Base-by-base conservation (phyloP, 345 rosid species). In the Rhizophora mangle region DNA sequence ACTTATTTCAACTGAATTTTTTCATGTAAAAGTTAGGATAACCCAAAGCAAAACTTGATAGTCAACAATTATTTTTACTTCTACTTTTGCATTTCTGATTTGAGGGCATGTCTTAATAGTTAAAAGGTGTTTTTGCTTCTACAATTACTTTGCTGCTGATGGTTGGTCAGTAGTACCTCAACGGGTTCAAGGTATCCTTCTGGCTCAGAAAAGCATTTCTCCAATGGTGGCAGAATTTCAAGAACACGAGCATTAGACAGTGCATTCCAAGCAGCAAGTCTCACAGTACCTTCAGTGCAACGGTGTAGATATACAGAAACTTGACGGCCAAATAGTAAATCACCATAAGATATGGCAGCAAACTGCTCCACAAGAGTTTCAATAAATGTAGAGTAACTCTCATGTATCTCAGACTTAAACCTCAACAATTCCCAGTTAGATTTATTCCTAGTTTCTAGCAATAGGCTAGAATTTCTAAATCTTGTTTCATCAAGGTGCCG, bases 351-450 rank as follows among this genome's bases (percentile, higher is more conserved):
- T 73, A 85, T 81, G 59, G 91, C 88, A 68, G 88, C 87, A 79
- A 85, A 91, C 70, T 93, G 94, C 70, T 91, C 94, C 52, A 88
- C 94, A 21, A 89, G 85, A 76, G 87, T 73, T 73, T 93, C 98
- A 34, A 89, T 60, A 75, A 88, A 85, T 27, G 83, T 83, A 26
- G 96, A 78, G 82, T 91, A 91, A 71, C 82, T 93, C 73, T 86
- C 92, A 73, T 78, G 86, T 72, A 93, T 79, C 73, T 83, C 91
- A 16, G 88, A 79, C 66, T 85, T 85, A 82, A 94, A 94, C 73
- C 81, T 83, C 80, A 91, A 66, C 71, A 85, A 78, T 77, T 82
- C 87, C 32, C 10, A 39, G 56, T 9, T 11, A 52, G 32, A 15
- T 67, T 63, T 63, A 27, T 79, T 70, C 60, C 63, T 75, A 30